Conservation (phyloP, 2,329 filamentous ascomycete genomes). For the Xylaria sp. region DNA sequence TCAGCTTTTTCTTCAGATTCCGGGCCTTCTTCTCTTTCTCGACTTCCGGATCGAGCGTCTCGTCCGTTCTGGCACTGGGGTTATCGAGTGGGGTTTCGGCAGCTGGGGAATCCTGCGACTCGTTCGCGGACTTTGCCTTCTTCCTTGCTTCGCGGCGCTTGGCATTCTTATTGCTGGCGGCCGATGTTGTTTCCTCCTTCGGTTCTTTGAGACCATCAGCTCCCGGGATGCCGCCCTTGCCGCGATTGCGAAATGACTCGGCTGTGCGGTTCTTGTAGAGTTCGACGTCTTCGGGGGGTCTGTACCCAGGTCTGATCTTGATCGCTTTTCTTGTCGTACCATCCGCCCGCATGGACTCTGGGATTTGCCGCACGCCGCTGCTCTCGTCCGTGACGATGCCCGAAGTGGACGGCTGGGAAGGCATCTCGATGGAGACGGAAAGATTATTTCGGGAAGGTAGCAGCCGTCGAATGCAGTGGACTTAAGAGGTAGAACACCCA, state of each 20-base stretch:
- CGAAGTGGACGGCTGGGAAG: constrained; percentile 58
- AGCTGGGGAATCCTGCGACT: constrained; percentile 65
- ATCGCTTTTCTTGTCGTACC: constrained; percentile 94
- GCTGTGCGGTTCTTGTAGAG: constrained; percentile 93
- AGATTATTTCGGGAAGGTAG: constrained; percentile 21
- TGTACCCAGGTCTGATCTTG: constrained; percentile 89
- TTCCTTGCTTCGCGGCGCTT: constrained; percentile 66
- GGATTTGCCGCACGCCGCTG: constrained; percentile 85
- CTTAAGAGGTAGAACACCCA: not conserved
- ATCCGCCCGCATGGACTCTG: constrained; percentile 82
- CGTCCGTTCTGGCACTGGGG: constrained; percentile 41
- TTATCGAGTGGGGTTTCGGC: constrained; percentile 40
- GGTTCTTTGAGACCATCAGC: constrained; percentile 62
- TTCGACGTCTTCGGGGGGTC: constrained; percentile 92
- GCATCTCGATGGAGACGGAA: constrained; percentile 38
- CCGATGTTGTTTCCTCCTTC: constrained; percentile 48
- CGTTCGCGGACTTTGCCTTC: constrained; percentile 57
- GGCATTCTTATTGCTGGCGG: constrained; percentile 79
- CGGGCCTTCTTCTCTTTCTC: constrained; percentile 93
- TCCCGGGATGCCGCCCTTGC: constrained; percentile 72
- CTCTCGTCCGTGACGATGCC: constrained; percentile 76
- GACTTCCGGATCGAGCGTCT: constrained; percentile 63
- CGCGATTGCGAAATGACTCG: constrained; percentile 79
- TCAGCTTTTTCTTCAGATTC: constrained; percentile 90
- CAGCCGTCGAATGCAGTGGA: not conserved